Conservation (phyloP, 2,329 filamentous ascomycete genomes). For the Diplodia corticola region DNA sequence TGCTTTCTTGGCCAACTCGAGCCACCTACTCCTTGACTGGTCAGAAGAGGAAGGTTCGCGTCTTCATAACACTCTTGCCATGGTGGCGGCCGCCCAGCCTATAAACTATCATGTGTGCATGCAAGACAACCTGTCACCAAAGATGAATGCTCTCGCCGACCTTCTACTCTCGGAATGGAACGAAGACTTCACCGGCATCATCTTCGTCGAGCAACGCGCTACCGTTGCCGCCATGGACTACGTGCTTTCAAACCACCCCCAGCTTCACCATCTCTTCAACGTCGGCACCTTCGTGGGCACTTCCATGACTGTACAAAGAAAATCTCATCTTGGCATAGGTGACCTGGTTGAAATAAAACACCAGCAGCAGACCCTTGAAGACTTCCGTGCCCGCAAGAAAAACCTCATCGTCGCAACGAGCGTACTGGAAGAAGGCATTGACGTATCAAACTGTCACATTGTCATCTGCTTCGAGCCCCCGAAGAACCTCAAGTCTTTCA, state of each 20-base stretch:
- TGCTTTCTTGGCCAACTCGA: background rate
- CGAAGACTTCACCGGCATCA: conserved; percentile 42
- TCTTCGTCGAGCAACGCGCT: conserved; percentile 30
- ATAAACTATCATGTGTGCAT: background rate
- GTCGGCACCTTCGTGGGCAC: conserved; percentile 56
- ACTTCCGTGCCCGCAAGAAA: conserved; percentile 54
- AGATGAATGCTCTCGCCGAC: conserved; percentile 40
- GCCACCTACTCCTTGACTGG: conserved; percentile 22
- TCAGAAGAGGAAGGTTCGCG: conserved; percentile 38
- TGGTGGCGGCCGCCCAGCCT: background rate
- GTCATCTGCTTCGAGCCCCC: conserved; percentile 66
- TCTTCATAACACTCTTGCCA: conserved; percentile 28
- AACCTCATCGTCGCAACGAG: conserved; percentile 61
- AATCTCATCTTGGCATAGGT: conserved; percentile 39
- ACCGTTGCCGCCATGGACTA: conserved; percentile 46
- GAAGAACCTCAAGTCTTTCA: conserved; percentile 62
- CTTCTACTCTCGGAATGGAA: conserved; percentile 38
- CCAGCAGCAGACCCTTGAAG: conserved; percentile 54
- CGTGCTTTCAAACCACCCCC: conserved; percentile 37
- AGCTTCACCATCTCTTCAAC: conserved; percentile 37
- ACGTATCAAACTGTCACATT: conserved; percentile 62
- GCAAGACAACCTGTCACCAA: conserved; percentile 32
- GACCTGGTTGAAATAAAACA: conserved; percentile 51
- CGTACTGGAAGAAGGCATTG: conserved; percentile 63
- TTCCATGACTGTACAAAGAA: conserved; percentile 44